Base-by-base conservation (phyloP, 805 yeast genomes). In the Candida schatavii region DNA sequence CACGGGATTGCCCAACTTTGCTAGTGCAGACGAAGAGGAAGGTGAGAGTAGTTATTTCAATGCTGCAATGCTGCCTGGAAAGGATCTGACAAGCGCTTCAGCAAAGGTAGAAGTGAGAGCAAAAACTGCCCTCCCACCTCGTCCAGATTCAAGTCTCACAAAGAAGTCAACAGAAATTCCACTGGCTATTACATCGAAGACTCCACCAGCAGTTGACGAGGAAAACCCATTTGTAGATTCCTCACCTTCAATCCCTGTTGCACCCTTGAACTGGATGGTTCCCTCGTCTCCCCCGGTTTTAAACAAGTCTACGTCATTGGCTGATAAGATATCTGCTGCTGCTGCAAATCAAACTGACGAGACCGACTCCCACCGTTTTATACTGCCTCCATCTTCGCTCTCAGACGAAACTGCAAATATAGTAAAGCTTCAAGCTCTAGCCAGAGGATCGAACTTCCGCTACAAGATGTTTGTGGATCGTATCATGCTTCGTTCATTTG, bases 1-100 rank as follows among this genome's bases (percentile, higher is more conserved):
- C 0, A 61, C 81, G 18, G 78, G 80, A 32, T 67, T 90, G 50
- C 96, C 96, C 10, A 88, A 89, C 53, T 91, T 90, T 57, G 54
- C 66, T 14, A 64, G 69, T 46, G 71, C 70, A 5, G 74, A 68
- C 46, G 46, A 48, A 25, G 59, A 56, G 25, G 56, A 55, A 14
- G 49, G 49, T 13, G 56, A 51, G 28, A 51, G 55, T 26, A 46
- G 50, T 20, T 58, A 54, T 41, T 52, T 61, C 53, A 53, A 55
- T 30, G 47, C 22, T 4, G 35, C 33, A 15, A 18, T 34, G 26
- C 28, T 34, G 28, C 28, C 37, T 11, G 26, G 17, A 7, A 34
- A 23, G 27, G 10, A 7, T 11, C n/a, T n/a, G n/a, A n/a, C n/a
- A n/a, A n/a, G n/a, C n/a, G n/a, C n/a, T n/a, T n/a, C 20, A 9